Conservation (phyloP, 179 eudicot species). For the Spinacia oleracea region DNA sequence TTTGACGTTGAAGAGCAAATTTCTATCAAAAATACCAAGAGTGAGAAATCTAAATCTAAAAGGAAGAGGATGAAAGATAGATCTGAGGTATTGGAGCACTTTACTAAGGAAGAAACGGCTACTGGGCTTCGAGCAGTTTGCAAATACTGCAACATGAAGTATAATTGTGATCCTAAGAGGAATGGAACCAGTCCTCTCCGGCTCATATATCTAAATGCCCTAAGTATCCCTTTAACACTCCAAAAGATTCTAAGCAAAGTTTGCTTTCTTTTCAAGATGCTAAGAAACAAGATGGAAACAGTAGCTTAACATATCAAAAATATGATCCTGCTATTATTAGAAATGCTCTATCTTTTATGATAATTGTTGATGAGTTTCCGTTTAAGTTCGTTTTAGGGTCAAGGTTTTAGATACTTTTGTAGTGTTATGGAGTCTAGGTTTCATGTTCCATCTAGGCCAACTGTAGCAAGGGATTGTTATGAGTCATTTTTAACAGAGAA, state of each 20-base stretch:
- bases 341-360: not conserved
- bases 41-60: no score
- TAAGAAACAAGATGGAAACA: not conserved
- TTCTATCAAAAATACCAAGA: no score
- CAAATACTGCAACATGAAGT: not conserved
- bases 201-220: not conserved
- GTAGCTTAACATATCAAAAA: not conserved
- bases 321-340: not conserved
- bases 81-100: not conserved
- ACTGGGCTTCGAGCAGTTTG: not conserved
- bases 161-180: not conserved
- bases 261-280: not conserved
- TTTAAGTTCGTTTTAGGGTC: not conserved
- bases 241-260: not conserved
- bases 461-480: not conserved
- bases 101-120: not conserved
- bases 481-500: not conserved
- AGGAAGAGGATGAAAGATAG: not conserved
- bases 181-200: not conserved
- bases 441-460: not conserved
- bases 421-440: no score
- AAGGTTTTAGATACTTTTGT: no score
- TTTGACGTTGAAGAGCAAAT: no score
- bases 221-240: not conserved
- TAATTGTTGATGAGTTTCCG: not conserved